Evolutionary conservation across 2,329 filamentous ascomycete species (phyloP).

Genomic region (Xylariaceae sp.): DNA sequence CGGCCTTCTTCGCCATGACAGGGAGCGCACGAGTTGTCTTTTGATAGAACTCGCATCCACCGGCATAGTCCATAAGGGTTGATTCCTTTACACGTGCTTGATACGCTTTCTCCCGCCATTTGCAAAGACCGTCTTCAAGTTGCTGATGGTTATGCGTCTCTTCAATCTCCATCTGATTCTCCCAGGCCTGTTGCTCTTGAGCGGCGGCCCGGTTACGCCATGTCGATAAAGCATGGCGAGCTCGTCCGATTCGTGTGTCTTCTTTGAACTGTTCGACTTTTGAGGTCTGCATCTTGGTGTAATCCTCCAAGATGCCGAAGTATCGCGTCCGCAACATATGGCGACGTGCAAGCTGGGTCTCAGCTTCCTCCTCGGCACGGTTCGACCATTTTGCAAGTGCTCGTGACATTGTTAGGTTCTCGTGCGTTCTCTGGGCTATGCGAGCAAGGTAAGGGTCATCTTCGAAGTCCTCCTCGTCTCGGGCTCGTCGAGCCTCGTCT

Average conservation of each 20-base stretch:
- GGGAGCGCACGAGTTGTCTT: constrained; percentile 22
- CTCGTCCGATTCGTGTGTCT: constrained; percentile 16
- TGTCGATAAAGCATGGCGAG: constrained; percentile 13
- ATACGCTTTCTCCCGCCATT: constrained; percentile 25
- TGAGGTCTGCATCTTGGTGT: constrained; percentile 24
- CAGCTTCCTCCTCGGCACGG: constrained; percentile 27
- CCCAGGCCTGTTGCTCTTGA: constrained; percentile 18
- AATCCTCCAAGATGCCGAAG: constrained; percentile 31
- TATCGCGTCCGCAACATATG: constrained; percentile 35
- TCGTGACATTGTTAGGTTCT: constrained; percentile 29
- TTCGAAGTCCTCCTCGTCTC: constrained; percentile 17
- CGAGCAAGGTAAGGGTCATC: constrained; percentile 26
- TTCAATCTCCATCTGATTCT: constrained; percentile 20
- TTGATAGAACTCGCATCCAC: constrained; percentile 30
- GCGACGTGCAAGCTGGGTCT: constrained; percentile 31
- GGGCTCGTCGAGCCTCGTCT: not conserved
- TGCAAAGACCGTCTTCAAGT: constrained; percentile 19
- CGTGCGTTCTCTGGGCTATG: constrained; percentile 27
- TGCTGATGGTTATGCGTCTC: constrained; percentile 22
- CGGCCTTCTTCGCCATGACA: constrained; percentile 18
- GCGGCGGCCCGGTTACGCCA: constrained; percentile 23
- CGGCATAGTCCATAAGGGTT: constrained; percentile 25
- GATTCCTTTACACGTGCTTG: constrained; percentile 14
- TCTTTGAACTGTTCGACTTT: constrained; percentile 25
- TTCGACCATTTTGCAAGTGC: constrained; percentile 32